Base-by-base conservation (phyloP, 2,329 filamentous ascomycete species). In the Colletotrichum sp. region DNA sequence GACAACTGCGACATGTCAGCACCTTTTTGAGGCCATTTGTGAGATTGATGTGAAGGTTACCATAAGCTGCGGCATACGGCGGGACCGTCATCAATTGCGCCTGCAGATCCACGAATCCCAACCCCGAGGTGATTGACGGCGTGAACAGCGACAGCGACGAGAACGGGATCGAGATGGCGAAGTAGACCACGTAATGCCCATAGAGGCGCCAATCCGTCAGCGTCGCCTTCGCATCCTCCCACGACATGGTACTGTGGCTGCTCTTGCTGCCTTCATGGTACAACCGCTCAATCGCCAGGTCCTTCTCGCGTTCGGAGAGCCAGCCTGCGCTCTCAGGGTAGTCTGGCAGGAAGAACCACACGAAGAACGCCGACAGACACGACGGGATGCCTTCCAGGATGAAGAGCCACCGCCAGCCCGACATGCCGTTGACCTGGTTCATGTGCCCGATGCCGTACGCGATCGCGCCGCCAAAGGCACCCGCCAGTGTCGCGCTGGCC, bases 221-320 rank as follows among this genome's bases (percentile, higher is more conserved):
- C 78, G 92, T 95, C 24, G 91, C 89, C 79, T 92, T 94, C 85
- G 92, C 94, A 78, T 96, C 94, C 28, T 85, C 86, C 82, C 94
- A 91, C 2, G 90, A 93, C 79, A 92, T 90, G 76, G 86, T 88
- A 16, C 91, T 89, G 78, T 95, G 92, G 3, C 87, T 85, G 84
- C 92, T 91, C 78, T 89, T 87, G 78, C 86, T 87, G 43, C 88
- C 88, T 75, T 89, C 87, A 38, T 86, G 78, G 36, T 81, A 81
- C n/a, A 90, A 79, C 3, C 89, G 84, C 21, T 81, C 82, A 5
- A 84, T 78, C 4, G 87, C 87, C 18, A 95, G 86, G 92, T 85
- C 82, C 75, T 86, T 84, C 68, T 87, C 85, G 21, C 82, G 75
- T 3, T 79, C 75, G 1, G 82, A 83, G 58, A 87, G 82, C 84